Conservation (phyloP, 768 basidiomycete species). For the Cubamyces sp. region DNA sequence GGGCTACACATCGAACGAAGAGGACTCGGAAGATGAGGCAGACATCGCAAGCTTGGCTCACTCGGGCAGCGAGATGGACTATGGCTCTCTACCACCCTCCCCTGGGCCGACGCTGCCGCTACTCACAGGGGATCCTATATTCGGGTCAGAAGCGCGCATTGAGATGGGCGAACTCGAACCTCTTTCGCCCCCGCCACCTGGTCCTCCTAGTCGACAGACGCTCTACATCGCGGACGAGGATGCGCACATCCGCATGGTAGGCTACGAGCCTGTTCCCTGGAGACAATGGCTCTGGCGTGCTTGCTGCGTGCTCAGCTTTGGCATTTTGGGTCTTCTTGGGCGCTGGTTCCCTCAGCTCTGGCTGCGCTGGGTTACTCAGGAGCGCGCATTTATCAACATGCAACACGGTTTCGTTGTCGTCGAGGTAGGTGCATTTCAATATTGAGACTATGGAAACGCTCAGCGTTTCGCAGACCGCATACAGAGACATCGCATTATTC, state of each 20-base stretch:
- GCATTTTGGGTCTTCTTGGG: constrained; percentile 78
- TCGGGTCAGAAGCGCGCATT: constrained; percentile 81
- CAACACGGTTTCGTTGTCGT: constrained; percentile 80
- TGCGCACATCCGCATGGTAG: constrained; percentile 81
- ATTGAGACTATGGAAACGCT: constrained; percentile 22
- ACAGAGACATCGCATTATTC: constrained; percentile 80
- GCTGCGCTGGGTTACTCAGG: constrained; percentile 84
- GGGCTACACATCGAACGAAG: constrained; percentile 92
- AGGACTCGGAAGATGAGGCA: constrained; percentile 50
- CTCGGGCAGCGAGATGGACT: constrained; percentile 61
- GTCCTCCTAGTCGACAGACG: constrained; percentile 84
- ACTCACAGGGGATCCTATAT: constrained; percentile 74
- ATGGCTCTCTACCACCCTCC: constrained; percentile 72
- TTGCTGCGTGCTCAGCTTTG: constrained; percentile 69
- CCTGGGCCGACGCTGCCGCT: constrained; percentile 66
- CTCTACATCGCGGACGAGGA: constrained; percentile 91
- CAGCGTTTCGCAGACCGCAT: constrained; percentile 64
- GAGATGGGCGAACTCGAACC: constrained; percentile 76
- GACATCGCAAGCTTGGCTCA: constrained; percentile 47
- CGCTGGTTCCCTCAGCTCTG: constrained; percentile 94
- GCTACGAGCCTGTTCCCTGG: constrained; percentile 72
- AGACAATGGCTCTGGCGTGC: constrained; percentile 71
- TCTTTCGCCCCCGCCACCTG: constrained; percentile 73
- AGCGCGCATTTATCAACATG: constrained; percentile 80
- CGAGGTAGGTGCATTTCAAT: constrained; percentile 62